phyloP scores from a whole-genome alignment of 2,329 filamentous ascomycete species.

The Diaporthe ilicicola region DNA sequence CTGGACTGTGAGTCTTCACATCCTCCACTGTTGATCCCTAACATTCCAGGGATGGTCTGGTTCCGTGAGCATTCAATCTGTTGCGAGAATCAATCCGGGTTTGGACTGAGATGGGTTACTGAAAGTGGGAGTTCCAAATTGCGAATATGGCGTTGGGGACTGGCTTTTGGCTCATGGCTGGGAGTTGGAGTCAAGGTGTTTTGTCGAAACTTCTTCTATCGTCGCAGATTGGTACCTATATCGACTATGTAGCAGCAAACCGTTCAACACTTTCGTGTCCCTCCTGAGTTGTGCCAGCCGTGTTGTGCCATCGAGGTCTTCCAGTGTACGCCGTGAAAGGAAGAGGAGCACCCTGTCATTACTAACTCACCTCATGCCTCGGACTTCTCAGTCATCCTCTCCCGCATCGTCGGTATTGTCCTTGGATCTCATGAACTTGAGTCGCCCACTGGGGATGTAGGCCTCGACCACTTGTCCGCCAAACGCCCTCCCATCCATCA shows the following conservation, averaged over 20 bases:
- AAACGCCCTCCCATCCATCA: conserved; percentile 85
- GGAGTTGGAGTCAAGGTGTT: conserved; percentile 23
- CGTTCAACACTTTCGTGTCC: not conserved
- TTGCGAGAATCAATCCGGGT: not conserved
- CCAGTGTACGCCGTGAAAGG: not conserved
- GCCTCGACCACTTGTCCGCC: conserved; percentile 77
- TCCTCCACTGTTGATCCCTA: conserved; percentile 27
- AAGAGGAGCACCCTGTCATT: conserved; percentile 18
- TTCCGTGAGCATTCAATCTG: not conserved
- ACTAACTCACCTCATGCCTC: conserved; percentile 21
- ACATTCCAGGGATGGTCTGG: conserved; percentile 23
- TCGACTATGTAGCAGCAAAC: conserved; percentile 23
- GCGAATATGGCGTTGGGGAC: not conserved
- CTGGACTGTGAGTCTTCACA: conserved; percentile 32
- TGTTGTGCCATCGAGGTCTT: not conserved
- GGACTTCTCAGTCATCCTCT: conserved; percentile 39
- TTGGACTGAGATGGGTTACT: not conserved
- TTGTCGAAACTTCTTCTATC: not conserved
- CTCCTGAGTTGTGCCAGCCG: conserved; percentile 2
- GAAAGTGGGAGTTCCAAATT: not conserved
- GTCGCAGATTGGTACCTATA: conserved; percentile 32
- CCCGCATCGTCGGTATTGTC: conserved; percentile 60
- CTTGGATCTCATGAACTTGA: conserved; percentile 77
- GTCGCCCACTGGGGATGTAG: conserved; percentile 73
- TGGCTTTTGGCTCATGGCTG: not conserved